A percentile compares a stretch with the other conserved stretches of the same genome.
Evolutionary conservation across 2,329 filamentous ascomycete genomes (phyloP).

Genomic region (Microdochium trichocladiopsis): DNA sequence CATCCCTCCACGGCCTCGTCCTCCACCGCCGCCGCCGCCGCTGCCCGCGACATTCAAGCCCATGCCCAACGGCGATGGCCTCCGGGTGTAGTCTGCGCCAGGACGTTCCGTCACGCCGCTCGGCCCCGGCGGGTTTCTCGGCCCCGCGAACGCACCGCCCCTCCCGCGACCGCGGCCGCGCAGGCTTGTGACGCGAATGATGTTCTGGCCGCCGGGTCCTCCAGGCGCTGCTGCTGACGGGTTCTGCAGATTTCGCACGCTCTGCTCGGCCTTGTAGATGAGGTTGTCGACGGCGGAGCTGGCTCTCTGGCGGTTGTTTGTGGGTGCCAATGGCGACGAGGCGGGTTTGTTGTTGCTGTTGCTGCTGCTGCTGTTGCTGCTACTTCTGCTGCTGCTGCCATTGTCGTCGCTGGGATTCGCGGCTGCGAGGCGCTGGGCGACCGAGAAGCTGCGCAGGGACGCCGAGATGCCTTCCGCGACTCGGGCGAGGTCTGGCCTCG

Average conservation of each 20-base stretch:
- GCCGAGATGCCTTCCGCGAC: constrained; percentile 20
- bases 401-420: background rate
- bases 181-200: constrained; percentile 31
- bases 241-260: background rate
- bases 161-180: constrained; percentile 16
- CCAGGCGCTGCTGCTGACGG: background rate
- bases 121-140: constrained; percentile 1
- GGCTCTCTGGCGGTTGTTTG: constrained; percentile 10
- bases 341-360: background rate
- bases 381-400: constrained; percentile 2
- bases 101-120: background rate
- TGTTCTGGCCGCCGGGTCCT: constrained; percentile 15
- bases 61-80: background rate
- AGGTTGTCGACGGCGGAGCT: constrained; percentile 16
- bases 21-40: constrained; percentile 12
- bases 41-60: background rate
- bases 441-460: constrained; percentile 21
- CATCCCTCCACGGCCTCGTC: background rate
- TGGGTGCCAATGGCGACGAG: background rate
- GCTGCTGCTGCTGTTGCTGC: too few relatives aligned
- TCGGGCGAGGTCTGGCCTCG: constrained; percentile 16
- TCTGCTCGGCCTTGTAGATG: constrained; percentile 7
- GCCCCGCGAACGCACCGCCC: constrained; percentile 2
- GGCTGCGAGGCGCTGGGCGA: constrained; percentile 14
- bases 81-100: background rate